Percentiles rank a stretch among this genome's conserved stretches.
Evolutionary conservation across 768 basidiomycete species (phyloP).

Genomic region (Psilocybe sp.): DNA sequence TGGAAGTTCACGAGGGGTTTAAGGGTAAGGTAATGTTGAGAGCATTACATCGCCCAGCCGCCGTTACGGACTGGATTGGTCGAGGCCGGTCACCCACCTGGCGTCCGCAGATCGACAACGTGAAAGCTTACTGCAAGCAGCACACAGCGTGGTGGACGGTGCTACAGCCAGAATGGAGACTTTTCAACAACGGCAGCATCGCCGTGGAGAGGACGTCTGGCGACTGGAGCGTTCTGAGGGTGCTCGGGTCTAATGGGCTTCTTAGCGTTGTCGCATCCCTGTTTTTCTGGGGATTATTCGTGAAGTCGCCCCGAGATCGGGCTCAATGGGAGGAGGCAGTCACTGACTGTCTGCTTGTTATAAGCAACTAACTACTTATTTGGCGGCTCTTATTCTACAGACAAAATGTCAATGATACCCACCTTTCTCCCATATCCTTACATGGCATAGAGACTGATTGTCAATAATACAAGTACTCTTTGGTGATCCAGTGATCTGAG

Average conservation of each 20-base stretch:
- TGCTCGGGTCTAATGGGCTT: constrained; percentile 2
- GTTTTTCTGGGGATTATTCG: constrained; percentile 9
- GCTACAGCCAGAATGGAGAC: constrained; percentile 10
- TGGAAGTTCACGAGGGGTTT: neutral
- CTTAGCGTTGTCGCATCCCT: constrained; percentile 2
- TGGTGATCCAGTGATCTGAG: too few species aligned
- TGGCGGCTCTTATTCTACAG: too few species aligned
- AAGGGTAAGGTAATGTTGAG: neutral
- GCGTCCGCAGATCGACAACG: constrained; percentile 1
- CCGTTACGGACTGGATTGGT: constrained; percentile 7
- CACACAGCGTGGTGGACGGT: constrained; percentile 8
- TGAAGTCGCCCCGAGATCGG: too few species aligned
- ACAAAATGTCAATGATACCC: too few species aligned
- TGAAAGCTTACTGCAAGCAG: neutral
- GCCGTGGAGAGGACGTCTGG: neutral
- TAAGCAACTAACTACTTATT: too few species aligned
- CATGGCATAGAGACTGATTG: too few species aligned
- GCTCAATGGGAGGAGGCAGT: too few species aligned
- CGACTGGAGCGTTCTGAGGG: neutral
- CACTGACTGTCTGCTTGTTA: too few species aligned
- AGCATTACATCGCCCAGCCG: neutral
- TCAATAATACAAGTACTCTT: too few species aligned
- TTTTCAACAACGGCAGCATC: neutral
- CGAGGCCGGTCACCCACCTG: constrained; percentile 5
- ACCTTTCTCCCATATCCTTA: too few species aligned